These are phyloP conservation scores for Lumnitzera littorea DNA, from an alignment of 345 rosid species.

Conservation along the genomic window DNA sequence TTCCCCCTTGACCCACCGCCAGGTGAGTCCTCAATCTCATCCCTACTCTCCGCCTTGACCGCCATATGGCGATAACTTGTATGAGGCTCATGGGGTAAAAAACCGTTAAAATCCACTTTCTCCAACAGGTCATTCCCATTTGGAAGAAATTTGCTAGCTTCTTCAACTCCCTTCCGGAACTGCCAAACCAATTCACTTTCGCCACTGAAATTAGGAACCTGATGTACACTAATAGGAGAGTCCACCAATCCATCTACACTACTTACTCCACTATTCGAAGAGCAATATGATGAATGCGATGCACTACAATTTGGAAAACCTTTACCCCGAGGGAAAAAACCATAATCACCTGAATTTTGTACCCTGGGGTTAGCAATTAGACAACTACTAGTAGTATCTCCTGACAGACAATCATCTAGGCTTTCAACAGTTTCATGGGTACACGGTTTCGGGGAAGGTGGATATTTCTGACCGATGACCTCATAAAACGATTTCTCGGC, in stretches of 20 bases:
- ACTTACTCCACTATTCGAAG: conserved; percentile 34
- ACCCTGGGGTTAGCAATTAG: conserved; percentile 17
- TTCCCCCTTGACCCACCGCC: conserved; percentile 29
- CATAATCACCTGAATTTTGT: conserved; percentile 23
- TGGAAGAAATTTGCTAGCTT: conserved; percentile 66
- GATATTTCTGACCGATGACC: conserved; percentile 80
- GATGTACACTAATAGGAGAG: conserved; percentile 38
- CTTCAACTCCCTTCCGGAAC: conserved; percentile 72
- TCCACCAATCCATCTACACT: conserved; percentile 41
- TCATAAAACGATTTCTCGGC: conserved; percentile 91
- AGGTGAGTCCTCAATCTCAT: conserved; percentile 13
- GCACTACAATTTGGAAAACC: conserved; percentile 19
- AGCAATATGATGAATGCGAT: conserved; percentile 39
- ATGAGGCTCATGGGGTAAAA: conserved; percentile 11
- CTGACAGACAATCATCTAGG: conserved; percentile 25
- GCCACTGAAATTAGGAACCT: conserved; percentile 25
- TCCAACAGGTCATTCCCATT: conserved; percentile 28
- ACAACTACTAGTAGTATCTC: conserved; percentile 15
- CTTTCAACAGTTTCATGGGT: conserved; percentile 13
- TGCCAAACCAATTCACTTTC: conserved; percentile 61
- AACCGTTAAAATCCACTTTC: conserved; percentile 20
- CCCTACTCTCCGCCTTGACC: conserved; percentile 31
- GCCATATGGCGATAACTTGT: conserved; percentile 11
- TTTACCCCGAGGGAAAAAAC: conserved; percentile 17
- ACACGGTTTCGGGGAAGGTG: conserved; percentile 65